Base-by-base conservation (phyloP, 192 early-diverging fungal species). In the Rhizophagus prolifer region DNA sequence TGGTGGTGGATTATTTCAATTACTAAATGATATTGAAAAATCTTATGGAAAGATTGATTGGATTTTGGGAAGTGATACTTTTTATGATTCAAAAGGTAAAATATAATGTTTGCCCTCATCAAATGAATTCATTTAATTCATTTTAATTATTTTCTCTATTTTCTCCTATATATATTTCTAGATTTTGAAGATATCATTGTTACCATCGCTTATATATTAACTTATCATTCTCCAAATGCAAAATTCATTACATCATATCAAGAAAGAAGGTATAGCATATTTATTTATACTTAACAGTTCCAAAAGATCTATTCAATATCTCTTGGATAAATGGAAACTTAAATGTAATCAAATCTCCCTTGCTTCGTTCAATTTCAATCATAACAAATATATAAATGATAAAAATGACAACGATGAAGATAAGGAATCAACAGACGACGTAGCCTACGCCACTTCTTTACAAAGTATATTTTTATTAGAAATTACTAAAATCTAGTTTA, bases 171-270 rank as follows among this genome's bases (percentile, higher is more conserved):
- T 23, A 28, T 6, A 13, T 61, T 50, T 30, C 12, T 78, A 89
- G 88, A 86, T 50, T 95, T 93, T 81, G 92, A 93, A 36, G 80
- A 86, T n/a, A 75, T 93, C 9, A 50, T 95, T 28, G 82, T 83
- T 10, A 90, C 91, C 1, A 80, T 92, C 14, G 79, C 91, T 0
- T 87, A 82, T 66, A 79, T 93, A 38, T 85, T 94, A 25, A 74
- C 80, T n/a, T 76, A 78, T 14, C 85, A 87, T 61, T 87, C 86
- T 50, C 83, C 81, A 31, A 70, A 82, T 3, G 86, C 88, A 58
- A 75, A 78, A 14, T 94, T 94, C 68, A 60, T 93, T 10, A 92
- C 92, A 3, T 85, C 92, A 1, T 95, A 95, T 75, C 92, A 95
- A 72, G 88, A 94, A 70, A 72, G 94, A 71, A 89, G 86, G 75